Conservation (phyloP, 2,329 filamentous ascomycete genomes). For the Aspergillus awamori region DNA sequence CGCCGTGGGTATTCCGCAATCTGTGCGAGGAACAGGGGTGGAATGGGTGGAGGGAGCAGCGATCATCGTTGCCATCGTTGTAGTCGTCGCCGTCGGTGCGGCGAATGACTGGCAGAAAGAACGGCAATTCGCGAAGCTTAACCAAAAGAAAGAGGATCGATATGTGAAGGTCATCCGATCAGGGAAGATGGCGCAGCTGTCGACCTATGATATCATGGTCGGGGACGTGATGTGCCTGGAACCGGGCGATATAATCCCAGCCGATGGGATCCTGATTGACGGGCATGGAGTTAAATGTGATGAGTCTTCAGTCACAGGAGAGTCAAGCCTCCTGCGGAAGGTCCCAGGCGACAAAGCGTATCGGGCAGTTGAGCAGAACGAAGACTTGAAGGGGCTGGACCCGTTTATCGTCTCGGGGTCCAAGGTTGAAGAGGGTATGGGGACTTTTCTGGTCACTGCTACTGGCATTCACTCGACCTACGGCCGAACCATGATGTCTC, state of each 20-base stretch:
- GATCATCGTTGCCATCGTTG: conserved; percentile 73
- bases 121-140: conserved; percentile 76
- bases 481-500: conserved; percentile 76
- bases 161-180: conserved; percentile 76
- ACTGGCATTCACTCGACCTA: conserved; percentile 74
- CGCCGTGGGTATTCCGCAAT: conserved; percentile 74
- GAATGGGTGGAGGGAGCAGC: conserved; percentile 84
- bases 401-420: conserved; percentile 81
- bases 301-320: conserved; percentile 75
- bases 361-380: conserved; percentile 62
- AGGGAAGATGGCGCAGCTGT: conserved; percentile 69
- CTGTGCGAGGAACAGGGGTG: conserved; percentile 62
- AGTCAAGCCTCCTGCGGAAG: conserved; percentile 74
- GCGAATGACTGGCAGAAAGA: conserved; percentile 83
- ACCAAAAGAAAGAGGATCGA: conserved; percentile 77
- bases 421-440: conserved; percentile 75
- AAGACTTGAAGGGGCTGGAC: conserved; percentile 67
- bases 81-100: conserved; percentile 77
- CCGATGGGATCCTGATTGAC: conserved; percentile 70
- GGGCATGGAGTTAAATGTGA: conserved; percentile 70
- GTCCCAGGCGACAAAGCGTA: conserved; percentile 65
- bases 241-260: conserved; percentile 71
- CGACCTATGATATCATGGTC: conserved; percentile 70
- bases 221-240: conserved; percentile 75
- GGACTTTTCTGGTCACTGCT: conserved; percentile 74